Conservation (phyloP, 176 grass and related monocot species). For the Musa itinerans region DNA sequence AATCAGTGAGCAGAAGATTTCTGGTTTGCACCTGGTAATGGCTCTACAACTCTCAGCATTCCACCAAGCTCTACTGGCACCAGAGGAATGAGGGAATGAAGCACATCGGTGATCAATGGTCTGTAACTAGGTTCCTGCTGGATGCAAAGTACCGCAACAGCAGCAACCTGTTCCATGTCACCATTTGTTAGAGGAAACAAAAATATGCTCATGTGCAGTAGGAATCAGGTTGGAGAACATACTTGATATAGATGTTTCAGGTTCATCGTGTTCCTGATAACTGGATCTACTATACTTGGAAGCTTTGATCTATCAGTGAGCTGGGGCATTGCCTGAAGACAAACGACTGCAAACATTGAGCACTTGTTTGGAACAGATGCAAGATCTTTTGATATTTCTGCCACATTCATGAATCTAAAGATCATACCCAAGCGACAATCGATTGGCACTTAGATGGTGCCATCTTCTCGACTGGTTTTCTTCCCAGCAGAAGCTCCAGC, state of each 20-base stretch:
- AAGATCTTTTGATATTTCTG: background rate
- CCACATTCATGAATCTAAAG: background rate
- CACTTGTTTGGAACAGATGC: background rate
- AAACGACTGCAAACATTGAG: background rate
- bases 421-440: conserved; percentile 84
- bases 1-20: background rate
- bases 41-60: background rate
- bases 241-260: conserved; percentile 95
- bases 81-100: conserved; percentile 19
- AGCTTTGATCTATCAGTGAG: conserved; percentile 84
- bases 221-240: background rate
- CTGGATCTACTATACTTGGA: conserved; percentile 85
- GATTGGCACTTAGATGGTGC: conserved; percentile 69
- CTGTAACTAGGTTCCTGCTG: conserved; percentile 23
- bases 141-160: conserved; percentile 14
- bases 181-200: background rate
- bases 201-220: background rate
- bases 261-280: conserved; percentile 81
- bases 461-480: conserved; percentile 87
- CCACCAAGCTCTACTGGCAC: conserved; percentile 16
- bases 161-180: conserved; percentile 1
- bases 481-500: conserved; percentile 87
- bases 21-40: background rate
- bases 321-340: conserved; percentile 88
- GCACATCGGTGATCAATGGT: conserved; percentile 21